phyloP scores from a whole-genome alignment of 176 grass and related monocot genomes.

The Puya raimondii region DNA sequence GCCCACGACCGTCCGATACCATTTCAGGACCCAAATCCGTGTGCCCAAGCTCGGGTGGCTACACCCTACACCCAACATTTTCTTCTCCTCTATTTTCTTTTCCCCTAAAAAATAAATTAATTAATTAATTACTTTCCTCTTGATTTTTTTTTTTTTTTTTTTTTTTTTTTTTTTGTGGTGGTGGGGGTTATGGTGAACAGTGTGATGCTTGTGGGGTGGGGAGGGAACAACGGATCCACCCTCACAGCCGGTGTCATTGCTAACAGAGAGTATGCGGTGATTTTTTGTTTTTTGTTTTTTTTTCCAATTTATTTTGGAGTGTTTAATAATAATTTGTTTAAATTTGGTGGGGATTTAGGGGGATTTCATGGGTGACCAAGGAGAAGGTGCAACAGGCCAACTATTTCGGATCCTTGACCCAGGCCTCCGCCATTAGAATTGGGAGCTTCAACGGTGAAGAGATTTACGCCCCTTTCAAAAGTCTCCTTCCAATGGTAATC shows the following conservation, averaged over 20 bases:
- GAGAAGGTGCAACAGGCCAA: constrained; percentile 97
- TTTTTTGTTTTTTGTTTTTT: background rate
- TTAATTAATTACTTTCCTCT: background rate
- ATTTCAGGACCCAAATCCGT: constrained; percentile 61
- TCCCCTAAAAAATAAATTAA: background rate
- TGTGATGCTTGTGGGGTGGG: constrained; percentile 93
- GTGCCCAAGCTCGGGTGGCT: constrained; percentile 83
- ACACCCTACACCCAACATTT: background rate
- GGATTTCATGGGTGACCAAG: constrained; percentile 96
- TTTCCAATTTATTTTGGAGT: background rate
- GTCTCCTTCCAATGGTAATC: constrained; percentile 84
- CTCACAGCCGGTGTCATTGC: constrained; percentile 89
- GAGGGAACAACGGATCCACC: constrained; percentile 92
- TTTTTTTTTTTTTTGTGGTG: no score
- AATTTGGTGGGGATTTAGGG: constrained; percentile 29
- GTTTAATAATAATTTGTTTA: constrained; percentile 1
- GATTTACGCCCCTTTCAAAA: constrained; percentile 92
- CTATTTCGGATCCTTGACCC: constrained; percentile 90
- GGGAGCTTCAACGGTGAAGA: constrained; percentile 93
- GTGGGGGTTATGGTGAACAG: constrained; percentile 32
- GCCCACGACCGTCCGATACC: constrained; percentile 75
- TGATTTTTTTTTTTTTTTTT: background rate
- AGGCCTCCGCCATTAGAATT: constrained; percentile 77
- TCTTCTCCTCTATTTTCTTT: background rate
- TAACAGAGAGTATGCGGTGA: constrained; percentile 64